Base-by-base conservation (phyloP, 345 rosid genomes). In the Limnanthes douglasii region DNA sequence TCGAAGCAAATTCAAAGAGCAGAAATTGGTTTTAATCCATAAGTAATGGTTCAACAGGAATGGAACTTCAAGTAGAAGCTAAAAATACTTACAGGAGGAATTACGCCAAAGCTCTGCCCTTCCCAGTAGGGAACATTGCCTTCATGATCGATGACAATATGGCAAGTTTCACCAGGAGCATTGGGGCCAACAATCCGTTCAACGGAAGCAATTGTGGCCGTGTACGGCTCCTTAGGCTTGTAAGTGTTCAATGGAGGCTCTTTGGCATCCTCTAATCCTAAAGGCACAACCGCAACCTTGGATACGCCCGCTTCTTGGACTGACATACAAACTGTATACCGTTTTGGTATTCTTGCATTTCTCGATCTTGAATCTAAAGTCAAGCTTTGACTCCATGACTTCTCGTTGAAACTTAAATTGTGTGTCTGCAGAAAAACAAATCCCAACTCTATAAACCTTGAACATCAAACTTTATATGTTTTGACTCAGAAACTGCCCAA, bases 71-170 rank as follows among this genome's bases (percentile, higher is more conserved):
- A 34, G 19, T 26, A 8, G 11, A 8, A 2, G 11, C 4, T 29
- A 9, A 29, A 34, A 31, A 6, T 23, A 68, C 98, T 80, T 77
- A 90, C 98, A 16, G 96, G 96, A 59, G 98, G 96, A 20, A 90
- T 84, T 14, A 90, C 88, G 43, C 98, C 96, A 32, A 74, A 90
- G 72, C 98, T 84, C 63, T 90, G 98, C 42, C 98, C 98, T 77
- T 90, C 98, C 98, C 96, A 90, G 22, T 90, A 90, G 39, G 98
- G 98, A 50, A 80, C 88, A 30, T 90, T 80, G 8, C 96, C 85
- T 11, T 69, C 82, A 24, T 90, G 98, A 59, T 90, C 83, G 58
- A 90, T 90, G 21, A 84, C 94, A 54, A 90, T 69, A 52, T 84
- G 98, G 46, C 98, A 90, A 39, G 94, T 86, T 71, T 90, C 98